These are phyloP conservation scores for Sindora glabra DNA, from an alignment of 306 rosid species.

Conservation along the genomic window DNA sequence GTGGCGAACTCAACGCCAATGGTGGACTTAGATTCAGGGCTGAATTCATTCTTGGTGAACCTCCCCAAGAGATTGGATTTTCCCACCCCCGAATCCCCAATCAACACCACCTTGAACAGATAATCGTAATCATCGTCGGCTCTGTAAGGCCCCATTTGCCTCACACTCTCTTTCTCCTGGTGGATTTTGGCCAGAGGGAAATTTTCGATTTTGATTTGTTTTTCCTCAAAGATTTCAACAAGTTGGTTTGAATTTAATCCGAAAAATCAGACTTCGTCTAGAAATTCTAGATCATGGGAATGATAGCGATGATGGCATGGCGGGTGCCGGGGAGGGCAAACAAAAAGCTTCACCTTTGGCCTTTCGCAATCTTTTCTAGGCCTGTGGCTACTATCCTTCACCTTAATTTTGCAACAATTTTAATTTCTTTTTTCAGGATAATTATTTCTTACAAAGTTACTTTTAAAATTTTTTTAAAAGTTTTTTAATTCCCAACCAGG, in stretches of 20 bases:
- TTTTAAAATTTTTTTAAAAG: too few species aligned
- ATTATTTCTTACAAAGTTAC: too few species aligned
- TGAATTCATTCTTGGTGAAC: conserved; percentile 69
- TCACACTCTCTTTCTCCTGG: conserved; percentile 2
- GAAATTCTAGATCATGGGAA: too few species aligned
- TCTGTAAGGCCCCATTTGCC: conserved; percentile 63
- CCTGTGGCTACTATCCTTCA: too few species aligned
- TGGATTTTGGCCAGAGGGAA: conserved; percentile 19
- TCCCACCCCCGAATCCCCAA: conserved; percentile 86
- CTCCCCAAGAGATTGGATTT: conserved; percentile 79
- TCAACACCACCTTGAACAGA: conserved; percentile 74
- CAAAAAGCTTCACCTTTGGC: too few species aligned
- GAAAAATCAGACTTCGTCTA: too few species aligned
- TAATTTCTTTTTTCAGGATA: too few species aligned
- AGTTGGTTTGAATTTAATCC: conserved; percentile 8
- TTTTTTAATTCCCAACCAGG: too few species aligned
- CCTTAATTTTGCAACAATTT: too few species aligned
- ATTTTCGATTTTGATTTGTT: background rate
- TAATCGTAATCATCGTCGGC: conserved; percentile 84
- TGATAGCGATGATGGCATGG: too few species aligned
- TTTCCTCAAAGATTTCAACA: background rate
- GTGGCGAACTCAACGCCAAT: conserved; percentile 92
- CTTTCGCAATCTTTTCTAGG: too few species aligned
- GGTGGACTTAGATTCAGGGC: conserved; percentile 77
- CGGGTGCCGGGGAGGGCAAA: too few species aligned